phyloP scores from a whole-genome alignment of 1,139 yeast species.

The Geotrichum bryndzae region DNA sequence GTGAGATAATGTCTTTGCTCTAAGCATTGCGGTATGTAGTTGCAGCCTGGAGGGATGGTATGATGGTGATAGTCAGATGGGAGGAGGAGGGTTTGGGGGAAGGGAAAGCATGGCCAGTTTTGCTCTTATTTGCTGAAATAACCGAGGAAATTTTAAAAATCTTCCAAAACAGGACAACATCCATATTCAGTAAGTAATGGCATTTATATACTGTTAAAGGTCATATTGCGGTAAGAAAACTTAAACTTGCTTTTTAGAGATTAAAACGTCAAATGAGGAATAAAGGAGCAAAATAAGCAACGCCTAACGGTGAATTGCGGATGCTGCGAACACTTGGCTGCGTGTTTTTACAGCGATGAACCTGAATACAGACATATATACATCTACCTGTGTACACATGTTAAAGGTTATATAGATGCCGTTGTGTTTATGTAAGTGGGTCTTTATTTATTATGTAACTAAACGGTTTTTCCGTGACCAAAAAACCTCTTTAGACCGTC shows the following conservation, averaged over 20 bases:
- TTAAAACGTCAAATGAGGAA: too few species aligned
- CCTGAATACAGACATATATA: neutral
- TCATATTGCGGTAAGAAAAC: too few species aligned
- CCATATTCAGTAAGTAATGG: too few species aligned
- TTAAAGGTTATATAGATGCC: neutral
- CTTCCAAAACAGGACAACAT: neutral
- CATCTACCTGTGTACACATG: neutral
- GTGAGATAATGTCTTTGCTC: neutral
- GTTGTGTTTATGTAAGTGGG: neutral
- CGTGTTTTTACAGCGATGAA: neutral
- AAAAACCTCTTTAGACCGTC: neutral
- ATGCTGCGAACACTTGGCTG: neutral
- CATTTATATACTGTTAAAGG: too few species aligned
- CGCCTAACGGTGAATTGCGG: too few species aligned
- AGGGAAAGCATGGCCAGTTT: neutral
- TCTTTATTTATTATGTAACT: neutral
- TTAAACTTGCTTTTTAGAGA: too few species aligned
- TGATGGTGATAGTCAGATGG: neutral
- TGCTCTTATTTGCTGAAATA: neutral
- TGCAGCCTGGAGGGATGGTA: neutral
- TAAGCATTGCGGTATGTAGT: neutral
- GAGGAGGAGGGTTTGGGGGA: neutral
- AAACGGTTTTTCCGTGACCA: constrained; percentile 9
- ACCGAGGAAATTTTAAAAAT: neutral
- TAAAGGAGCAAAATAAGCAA: too few species aligned